Evolutionary conservation across 768 basidiomycete species (phyloP), one percentile per base, ranked within the genome.

Genomic region (Hirschioporus abietinus): DNA sequence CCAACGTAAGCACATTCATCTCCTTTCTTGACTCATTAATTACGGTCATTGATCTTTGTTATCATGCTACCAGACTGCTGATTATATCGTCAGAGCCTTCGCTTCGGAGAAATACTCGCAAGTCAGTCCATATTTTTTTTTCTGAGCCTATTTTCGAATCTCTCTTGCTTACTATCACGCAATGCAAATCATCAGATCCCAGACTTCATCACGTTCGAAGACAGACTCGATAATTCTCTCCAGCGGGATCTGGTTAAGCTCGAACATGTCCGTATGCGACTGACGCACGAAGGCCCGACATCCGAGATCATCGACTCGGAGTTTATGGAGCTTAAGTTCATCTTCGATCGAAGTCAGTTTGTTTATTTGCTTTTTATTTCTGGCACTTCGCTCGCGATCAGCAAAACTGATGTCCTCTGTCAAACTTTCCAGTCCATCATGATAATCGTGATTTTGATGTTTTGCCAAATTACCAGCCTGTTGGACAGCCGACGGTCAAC

Each of bases 371-470:
- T 35, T 61, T n/a, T 17, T 57, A 15, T 6, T 60, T 15, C 61
- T 35, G n/a, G 17, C 35, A 64, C 24, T 35, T n/a, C 34, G 10
- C 59, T n/a, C n/a, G n/a, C n/a, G n/a, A n/a, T n/a, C n/a, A n/a
- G n/a, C n/a, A n/a, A n/a, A n/a, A 52, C 30, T 30, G 30, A 59
- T 23, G 8, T 3, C 64, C 3, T n/a, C 1, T 30, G 64, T 25
- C 35, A 58, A 58, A 67, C 9, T 23, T 70, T 68, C n/a, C 71
- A 91, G 89, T 81, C 66, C 91, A 95, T 69, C 82, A 88, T 65
- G 95, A 96, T 75, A 96, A 96, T 75, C 89, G 95, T 8, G 95
- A 96, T 77, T 89, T 90, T 71, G 81, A 82, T 52, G 87, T 95
- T 61, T 77, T 96, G 26, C 86, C 90, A 7, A 88, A 88, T 74